Evolutionary conservation across 177 flowering plant species (phyloP).

Genomic region (Vitis hybrid): DNA sequence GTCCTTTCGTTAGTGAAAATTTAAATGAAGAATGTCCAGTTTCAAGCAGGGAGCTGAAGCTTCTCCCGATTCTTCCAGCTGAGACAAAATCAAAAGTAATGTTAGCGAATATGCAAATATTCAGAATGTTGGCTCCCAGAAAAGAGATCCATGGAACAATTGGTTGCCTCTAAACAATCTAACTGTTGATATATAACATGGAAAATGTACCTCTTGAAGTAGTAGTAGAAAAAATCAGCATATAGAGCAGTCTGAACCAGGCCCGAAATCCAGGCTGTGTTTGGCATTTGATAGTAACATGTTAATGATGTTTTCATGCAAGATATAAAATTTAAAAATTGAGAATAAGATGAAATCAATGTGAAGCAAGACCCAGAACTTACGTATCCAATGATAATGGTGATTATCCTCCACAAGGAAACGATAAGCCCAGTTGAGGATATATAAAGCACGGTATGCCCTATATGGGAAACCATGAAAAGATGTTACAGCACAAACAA

Average conservation of each 20-base stretch:
- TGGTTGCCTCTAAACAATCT: background rate
- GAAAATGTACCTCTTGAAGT: constrained; percentile 44
- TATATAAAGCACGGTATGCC: constrained; percentile 56
- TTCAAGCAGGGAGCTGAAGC: constrained; percentile 46
- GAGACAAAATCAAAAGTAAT: constrained; percentile 7
- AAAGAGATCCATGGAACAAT: background rate
- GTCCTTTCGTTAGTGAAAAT: no score
- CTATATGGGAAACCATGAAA: constrained; percentile 21
- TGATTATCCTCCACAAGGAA: constrained; percentile 35
- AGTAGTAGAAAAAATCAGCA: constrained; percentile 66
- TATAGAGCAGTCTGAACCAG: constrained; percentile 60
- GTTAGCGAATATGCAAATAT: background rate
- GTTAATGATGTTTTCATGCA: background rate
- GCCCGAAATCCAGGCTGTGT: constrained; percentile 61
- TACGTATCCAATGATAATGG: constrained; percentile 53
- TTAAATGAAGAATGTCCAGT: no score
- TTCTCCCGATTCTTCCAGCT: constrained; percentile 56
- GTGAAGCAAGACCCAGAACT: constrained; percentile 16
- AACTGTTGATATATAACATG: background rate
- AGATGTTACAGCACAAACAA: background rate
- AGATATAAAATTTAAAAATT: background rate
- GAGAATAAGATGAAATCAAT: background rate
- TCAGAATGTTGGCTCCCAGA: no score
- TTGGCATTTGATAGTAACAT: background rate
- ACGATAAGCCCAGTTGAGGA: constrained; percentile 60